Evolutionary conservation across 2,329 filamentous ascomycete genomes (phyloP), one percentile per base, ranked within the genome.

Genomic region (Aspergillus brunneoviolaceus): DNA sequence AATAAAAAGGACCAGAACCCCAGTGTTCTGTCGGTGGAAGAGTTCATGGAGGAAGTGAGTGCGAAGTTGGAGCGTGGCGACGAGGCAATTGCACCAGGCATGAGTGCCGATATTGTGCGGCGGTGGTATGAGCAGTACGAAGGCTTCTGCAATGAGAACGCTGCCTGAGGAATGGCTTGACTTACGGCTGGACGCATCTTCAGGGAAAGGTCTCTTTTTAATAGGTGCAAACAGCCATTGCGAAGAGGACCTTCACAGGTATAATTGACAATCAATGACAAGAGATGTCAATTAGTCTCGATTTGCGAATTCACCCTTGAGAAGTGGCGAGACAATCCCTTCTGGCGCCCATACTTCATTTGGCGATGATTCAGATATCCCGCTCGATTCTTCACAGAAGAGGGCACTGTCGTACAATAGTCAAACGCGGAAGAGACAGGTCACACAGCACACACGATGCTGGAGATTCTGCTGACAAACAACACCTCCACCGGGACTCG

Each of bases 1-100:
- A 86, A 86, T 57, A 87, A 85, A 71, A 86, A 85, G 72, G 72
- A 80, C 4, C 80, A 83, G 23, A 84, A 82, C 35, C 63, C 72
- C 14, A 68, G 58, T 25, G 72, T 78, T 19, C 63, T 87, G 69
- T 77, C 71, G 0, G 69, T 85, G 3, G 80, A 83, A 0, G 84
- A 86, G 69, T 86, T 86, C 62, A 82, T 85, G 72, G 71, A 77
- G 5, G 79, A 82, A 55, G 72, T 85, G 1, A 64, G 71, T 1
- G 67, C 68, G 50, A 80, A 79, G 61, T 75, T 81, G 72, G 79
- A 82, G 67, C 70, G 68, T 1, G 83, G 81, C 0, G 74, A 80
- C 7, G 81, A 84, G 55, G 80, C 77, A 2, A 82, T 86, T 60
- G 72, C 72, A 5, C 81, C 82, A 0, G 83, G 84, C 0, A 73